A percentile compares a stretch with the other conserved stretches of the same genome.
Evolutionary conservation across 441 rosid genomes (phyloP).

Genomic region (Populus tomentosa): DNA sequence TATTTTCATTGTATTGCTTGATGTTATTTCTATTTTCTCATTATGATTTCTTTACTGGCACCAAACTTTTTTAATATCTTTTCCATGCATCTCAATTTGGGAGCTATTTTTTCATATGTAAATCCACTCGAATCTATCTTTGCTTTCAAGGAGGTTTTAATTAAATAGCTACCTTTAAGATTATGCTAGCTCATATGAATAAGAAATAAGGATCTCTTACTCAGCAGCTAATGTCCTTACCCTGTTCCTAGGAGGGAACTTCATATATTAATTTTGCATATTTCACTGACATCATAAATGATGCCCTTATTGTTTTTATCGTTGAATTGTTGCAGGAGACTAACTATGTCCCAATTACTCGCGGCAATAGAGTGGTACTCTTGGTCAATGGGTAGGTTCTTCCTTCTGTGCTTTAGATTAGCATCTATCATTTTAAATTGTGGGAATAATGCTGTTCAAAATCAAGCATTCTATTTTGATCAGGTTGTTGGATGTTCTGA

Average conservation of each 20-base stretch:
- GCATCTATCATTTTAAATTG: background rate
- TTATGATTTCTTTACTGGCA: background rate
- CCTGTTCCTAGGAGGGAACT: background rate
- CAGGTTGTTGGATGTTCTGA: background rate
- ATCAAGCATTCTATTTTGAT: background rate
- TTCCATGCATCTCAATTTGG: background rate
- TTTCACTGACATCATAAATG: slow-evolving; percentile 1
- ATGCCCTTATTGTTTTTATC: slow-evolving; percentile 3
- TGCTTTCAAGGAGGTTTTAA: background rate
- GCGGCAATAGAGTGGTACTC: slow-evolving; percentile 91
- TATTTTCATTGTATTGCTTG: background rate
- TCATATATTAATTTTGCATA: background rate
- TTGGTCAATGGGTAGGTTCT: slow-evolving; percentile 87
- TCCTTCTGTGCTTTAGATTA: background rate
- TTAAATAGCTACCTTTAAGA: background rate
- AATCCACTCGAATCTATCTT: background rate
- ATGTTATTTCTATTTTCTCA: background rate
- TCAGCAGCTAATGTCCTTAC: background rate
- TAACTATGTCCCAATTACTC: slow-evolving; percentile 86
- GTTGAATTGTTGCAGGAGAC: slow-evolving; percentile 68
- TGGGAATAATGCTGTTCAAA: background rate
- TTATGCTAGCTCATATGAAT: background rate
- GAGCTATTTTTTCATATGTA: background rate
- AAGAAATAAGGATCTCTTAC: background rate
- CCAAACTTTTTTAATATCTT: background rate